Evolutionary conservation across 2,329 filamentous ascomycete genomes (phyloP), one percentile per base, ranked within the genome.

Genomic region (Tolypocladium capitatum): DNA sequence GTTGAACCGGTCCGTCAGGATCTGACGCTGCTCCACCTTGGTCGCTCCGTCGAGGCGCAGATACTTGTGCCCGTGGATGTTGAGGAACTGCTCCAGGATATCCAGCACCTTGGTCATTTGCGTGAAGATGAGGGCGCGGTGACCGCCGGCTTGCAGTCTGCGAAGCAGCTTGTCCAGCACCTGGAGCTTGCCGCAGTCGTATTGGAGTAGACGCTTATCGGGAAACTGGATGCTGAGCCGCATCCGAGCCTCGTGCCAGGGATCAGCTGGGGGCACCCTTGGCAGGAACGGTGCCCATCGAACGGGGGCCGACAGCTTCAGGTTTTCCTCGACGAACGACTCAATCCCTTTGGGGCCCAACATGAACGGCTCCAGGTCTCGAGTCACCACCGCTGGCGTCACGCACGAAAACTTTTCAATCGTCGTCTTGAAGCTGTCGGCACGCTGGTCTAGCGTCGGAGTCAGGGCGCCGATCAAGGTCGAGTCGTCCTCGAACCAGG

Each of bases 101-200:
- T 99, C 91, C 18, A 99, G 75, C 42, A 97, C 92, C 63, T 94
- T 95, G 43, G 92, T 97, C 92, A 99, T 98, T 61, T 99, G 92
- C 0, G 94, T 97, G 66, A 99, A 99, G 62, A 99, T 98, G 45
- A 99, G 74, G 10, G 89, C 92, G 8, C 94, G 86, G 60, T 97
- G 92, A 1, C 90, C 89, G 35, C 88, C 89, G 2, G 86, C 80
- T 66, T 97, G 90, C 8, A 98, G 75, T 52, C 85, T 83, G 10
- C 92, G 84, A 14, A 98, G 75, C 2, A 98, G 75, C 51, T 83
- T 83, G 59, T 94, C 92, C 16, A 98, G 76, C 18, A 84, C 82
- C 60, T 98, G 92, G 4, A 98, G 77, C 65, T 98, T 98, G 56
- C 92, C 92, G 60, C 92, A 97, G 65, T 98, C 92, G 63, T 94